Conservation (phyloP, 1,139 yeast species). For the Protomyces inouyei region DNA sequence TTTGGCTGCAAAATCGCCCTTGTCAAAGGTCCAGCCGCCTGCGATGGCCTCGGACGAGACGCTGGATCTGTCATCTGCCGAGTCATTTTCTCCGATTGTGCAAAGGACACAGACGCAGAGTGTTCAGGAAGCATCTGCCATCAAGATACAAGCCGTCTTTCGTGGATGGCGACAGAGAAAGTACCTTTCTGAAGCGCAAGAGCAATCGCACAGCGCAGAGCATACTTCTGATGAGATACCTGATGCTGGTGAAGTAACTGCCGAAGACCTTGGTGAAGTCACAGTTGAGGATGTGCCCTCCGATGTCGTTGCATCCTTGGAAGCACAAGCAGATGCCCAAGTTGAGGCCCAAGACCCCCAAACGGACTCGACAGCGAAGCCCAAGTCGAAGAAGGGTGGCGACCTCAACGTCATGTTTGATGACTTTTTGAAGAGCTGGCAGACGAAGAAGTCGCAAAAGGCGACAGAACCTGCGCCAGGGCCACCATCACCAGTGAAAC, state of each 20-base stretch:
- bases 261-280: not conserved
- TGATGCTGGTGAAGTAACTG: not conserved
- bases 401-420: conserved; percentile 4
- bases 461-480: conserved; percentile 1
- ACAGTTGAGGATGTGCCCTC: not conserved
- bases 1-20: conserved; percentile 4
- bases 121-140: not conserved
- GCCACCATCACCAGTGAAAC: not conserved
- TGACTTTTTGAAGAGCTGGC: conserved; percentile 16
- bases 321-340: not conserved
- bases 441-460: conserved; percentile 14
- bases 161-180: conserved; percentile 18
- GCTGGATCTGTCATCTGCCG: not conserved
- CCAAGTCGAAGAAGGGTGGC: not conserved
- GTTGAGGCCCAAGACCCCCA: not conserved
- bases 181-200: not conserved
- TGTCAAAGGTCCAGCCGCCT: not conserved
- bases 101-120: not conserved
- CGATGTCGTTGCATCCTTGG: not conserved
- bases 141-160: conserved; percentile 11
- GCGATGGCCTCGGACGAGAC: not conserved
- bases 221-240: not conserved
- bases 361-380: too few species aligned
- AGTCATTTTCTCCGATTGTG: conserved; percentile 1
- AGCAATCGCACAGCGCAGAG: not conserved